Percentiles rank a stretch among this genome's conserved stretches.
phyloP scores from a whole-genome alignment of 345 rosid species.

The Corymbia maculata region DNA sequence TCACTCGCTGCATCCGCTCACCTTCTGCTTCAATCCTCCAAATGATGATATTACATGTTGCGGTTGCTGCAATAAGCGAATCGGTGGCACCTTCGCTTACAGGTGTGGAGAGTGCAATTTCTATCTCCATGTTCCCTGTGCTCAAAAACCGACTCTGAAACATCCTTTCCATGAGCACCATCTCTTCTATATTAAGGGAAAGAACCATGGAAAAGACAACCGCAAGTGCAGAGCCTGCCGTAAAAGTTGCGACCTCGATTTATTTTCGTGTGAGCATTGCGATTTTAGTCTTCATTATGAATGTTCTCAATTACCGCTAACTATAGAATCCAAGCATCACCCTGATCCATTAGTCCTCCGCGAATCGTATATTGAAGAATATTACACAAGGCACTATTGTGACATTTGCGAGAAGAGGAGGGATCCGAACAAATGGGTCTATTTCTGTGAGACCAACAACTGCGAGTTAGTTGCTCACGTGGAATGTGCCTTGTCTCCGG shows the following conservation, averaged over 20 bases:
- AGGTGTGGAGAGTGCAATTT: neutral
- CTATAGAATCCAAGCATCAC: fast-evolving
- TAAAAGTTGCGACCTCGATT: neutral
- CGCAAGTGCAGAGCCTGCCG: neutral
- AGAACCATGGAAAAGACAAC: neutral
- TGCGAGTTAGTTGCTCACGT: neutral
- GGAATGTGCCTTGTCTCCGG: neutral
- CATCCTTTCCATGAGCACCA: neutral
- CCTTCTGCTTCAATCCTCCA: too few species aligned
- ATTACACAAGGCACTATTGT: neutral
- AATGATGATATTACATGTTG: neutral
- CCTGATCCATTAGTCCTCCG: fast-evolving
- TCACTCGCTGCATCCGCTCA: neutral
- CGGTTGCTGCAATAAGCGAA: neutral
- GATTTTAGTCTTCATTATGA: neutral
- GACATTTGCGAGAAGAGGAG: neutral
- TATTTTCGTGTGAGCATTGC: fast-evolving
- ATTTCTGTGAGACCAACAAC: neutral
- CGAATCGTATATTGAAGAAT: neutral
- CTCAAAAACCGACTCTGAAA: neutral
- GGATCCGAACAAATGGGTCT: neutral
- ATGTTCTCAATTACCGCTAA: fast-evolving
- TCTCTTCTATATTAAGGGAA: neutral
- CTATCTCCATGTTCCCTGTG: neutral
- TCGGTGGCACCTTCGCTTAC: neutral